Conservation (phyloP, 2,329 filamentous ascomycete species). For the Xylariaceae sp. region DNA sequence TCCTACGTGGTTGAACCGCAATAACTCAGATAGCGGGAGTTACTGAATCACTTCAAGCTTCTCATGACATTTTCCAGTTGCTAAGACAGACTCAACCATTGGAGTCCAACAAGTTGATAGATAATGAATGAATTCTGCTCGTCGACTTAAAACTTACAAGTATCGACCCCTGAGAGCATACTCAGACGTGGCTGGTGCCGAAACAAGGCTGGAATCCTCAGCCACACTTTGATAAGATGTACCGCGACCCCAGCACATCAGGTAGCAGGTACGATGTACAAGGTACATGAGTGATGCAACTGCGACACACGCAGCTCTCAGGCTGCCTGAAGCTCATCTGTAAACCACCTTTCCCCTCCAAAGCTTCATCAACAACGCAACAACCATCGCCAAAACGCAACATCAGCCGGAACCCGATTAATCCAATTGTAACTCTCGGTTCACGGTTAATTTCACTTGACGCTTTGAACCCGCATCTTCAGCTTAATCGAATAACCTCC, state of each 20-base stretch:
- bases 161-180: background rate
- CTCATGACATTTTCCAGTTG: too few species aligned
- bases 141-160: background rate
- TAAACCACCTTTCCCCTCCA: conserved; percentile 9
- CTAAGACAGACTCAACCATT: too few species aligned
- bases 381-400: background rate
- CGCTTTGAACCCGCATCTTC: background rate
- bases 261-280: conserved; percentile 1
- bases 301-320: conserved; percentile 29
- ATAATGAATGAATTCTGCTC: too few species aligned
- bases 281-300: conserved; percentile 17
- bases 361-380: conserved; percentile 17
- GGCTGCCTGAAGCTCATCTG: conserved; percentile 26
- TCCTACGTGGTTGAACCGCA: too few species aligned
- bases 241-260: background rate
- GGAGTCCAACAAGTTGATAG: too few species aligned
- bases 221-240: conserved; percentile 8
- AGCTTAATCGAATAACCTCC: background rate
- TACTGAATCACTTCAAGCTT: too few species aligned
- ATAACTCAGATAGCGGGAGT: too few species aligned
- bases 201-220: conserved; percentile 9
- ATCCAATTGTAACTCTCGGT: background rate
- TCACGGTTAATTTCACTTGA: background rate
- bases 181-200: background rate
- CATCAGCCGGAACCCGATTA: background rate